Base-by-base conservation (phyloP, 768 basidiomycete genomes). In the Auricularia auricula-judae region DNA sequence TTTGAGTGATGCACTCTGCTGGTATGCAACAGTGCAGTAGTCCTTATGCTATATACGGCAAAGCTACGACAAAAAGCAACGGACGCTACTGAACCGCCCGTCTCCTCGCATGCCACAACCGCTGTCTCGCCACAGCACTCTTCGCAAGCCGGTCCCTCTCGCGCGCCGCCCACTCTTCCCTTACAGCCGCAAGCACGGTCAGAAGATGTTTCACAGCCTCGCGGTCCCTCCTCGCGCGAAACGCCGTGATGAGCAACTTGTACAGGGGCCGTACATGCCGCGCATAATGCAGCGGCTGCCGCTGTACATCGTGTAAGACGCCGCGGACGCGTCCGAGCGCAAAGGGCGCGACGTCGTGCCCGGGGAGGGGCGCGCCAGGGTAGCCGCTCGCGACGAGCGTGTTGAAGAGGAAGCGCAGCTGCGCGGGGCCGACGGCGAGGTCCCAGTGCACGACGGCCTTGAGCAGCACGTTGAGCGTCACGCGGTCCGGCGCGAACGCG, bases 401-500 rank as follows among this genome's bases (percentile, higher is more conserved):
- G 72, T 90, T 86, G 65, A 91, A 89, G n/a, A 91, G 70, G 23
- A 70, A 74, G 44, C 83, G 79, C 56, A 89, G 71, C 63, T 76
- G 77, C 18, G 64, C 51, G 3, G 74, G 67, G 66, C 81, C 77
- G 54, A 87, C 73, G 21, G 74, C 75, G 0, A 70, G 66, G 36
- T 74, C 75, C 82, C 85, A 87, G 18, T 73, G 72, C 65, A 92
- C 72, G 66, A 86, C 75, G 7, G 79, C 80, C 70, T 85, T 86
- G 66, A 89, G 65, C 54, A 91, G 62, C 59, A 91, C 82, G 69
- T 92, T 91, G 64, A 82, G 75, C 3, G 91, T 91, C 44, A 87
- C 76, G 10, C 85, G 79, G 71, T 93, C 89, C 8, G 86, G 83
- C 60, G 73, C 68, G 59, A 61, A 64, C 65, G 54, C 76, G 71